Evolutionary conservation across 2,329 filamentous ascomycete species (phyloP).

Genomic region (Cladosporium halotolerans): DNA sequence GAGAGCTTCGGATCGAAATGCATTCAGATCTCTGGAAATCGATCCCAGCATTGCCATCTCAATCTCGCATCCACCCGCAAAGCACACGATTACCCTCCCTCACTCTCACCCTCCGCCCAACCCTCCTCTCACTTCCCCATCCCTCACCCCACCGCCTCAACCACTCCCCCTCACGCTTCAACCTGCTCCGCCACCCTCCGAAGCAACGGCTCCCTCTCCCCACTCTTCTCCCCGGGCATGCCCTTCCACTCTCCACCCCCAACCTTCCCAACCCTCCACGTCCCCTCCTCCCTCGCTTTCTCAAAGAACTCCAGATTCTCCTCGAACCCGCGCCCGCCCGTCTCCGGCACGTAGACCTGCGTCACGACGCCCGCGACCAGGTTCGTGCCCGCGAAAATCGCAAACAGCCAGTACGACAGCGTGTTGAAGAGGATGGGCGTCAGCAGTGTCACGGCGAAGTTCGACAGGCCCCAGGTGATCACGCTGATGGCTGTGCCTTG

Average conservation of each 20-base stretch:
- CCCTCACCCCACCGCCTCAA: neutral
- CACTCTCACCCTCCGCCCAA: no score
- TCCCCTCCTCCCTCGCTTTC: constrained; percentile 45
- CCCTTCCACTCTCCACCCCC: constrained; percentile 45
- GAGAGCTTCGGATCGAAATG: no score
- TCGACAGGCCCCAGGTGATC: constrained; percentile 52
- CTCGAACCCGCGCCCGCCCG: constrained; percentile 52
- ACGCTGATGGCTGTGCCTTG: constrained; percentile 51
- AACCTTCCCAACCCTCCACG: constrained; percentile 50
- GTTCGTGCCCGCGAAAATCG: constrained; percentile 52
- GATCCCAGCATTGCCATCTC: no score
- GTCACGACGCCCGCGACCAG: constrained; percentile 51
- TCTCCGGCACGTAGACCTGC: constrained; percentile 48
- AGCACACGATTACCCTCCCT: no score
- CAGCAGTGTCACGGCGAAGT: constrained; percentile 52
- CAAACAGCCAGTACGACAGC: constrained; percentile 52
- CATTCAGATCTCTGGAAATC: no score
- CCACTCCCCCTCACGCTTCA: neutral
- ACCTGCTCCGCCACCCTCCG: constrained; percentile 39
- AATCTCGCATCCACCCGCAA: no score
- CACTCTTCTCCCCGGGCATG: constrained; percentile 40
- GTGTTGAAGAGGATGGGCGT: constrained; percentile 57
- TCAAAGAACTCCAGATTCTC: constrained; percentile 56
- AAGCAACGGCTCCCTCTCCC: constrained; percentile 42
- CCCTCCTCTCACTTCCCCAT: no score